These are phyloP conservation scores for Helotiales sp. DNA, from an alignment of 2,329 filamentous ascomycete species.

Conservation along the genomic window DNA sequence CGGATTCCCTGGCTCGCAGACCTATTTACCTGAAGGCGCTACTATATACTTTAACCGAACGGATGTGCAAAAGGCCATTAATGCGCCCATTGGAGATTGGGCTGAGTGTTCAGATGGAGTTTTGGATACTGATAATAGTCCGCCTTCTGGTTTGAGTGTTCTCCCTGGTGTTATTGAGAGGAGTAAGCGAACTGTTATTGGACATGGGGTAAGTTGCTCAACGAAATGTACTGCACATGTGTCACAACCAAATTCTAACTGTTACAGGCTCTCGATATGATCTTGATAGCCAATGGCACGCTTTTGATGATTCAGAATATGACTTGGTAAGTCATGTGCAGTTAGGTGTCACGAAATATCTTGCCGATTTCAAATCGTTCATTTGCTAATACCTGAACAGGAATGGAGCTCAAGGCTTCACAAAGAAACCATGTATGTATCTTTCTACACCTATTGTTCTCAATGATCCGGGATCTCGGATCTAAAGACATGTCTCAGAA, in stretches of 20 bases:
- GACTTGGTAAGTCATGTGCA: conserved; percentile 53
- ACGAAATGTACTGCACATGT: not conserved
- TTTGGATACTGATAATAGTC: conserved; percentile 55
- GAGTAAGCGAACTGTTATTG: conserved; percentile 75
- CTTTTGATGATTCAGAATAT: conserved; percentile 69
- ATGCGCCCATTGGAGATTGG: conserved; percentile 73
- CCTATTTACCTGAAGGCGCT: conserved; percentile 67
- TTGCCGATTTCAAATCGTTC: not conserved
- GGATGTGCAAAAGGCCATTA: conserved; percentile 66
- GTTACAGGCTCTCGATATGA: conserved; percentile 50
- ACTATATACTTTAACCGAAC: conserved; percentile 66
- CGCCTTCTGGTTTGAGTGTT: conserved; percentile 59
- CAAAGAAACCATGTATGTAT: conserved; percentile 45
- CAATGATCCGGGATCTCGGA: too few relatives aligned
- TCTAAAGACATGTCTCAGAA: too few relatives aligned
- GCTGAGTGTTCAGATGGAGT: conserved; percentile 59
- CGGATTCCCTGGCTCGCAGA: conserved; percentile 67
- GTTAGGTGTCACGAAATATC: not conserved
- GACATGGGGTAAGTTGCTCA: conserved; percentile 65
- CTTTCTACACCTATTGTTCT: too few relatives aligned
- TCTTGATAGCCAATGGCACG: conserved; percentile 64
- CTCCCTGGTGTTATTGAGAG: conserved; percentile 75
- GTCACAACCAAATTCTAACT: not conserved
- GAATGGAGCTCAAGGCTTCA: conserved; percentile 65
- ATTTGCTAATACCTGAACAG: not conserved